Evolutionary conservation across 176 grass and related monocot genomes (phyloP).

Genomic region (Cymbopogon citratus): DNA sequence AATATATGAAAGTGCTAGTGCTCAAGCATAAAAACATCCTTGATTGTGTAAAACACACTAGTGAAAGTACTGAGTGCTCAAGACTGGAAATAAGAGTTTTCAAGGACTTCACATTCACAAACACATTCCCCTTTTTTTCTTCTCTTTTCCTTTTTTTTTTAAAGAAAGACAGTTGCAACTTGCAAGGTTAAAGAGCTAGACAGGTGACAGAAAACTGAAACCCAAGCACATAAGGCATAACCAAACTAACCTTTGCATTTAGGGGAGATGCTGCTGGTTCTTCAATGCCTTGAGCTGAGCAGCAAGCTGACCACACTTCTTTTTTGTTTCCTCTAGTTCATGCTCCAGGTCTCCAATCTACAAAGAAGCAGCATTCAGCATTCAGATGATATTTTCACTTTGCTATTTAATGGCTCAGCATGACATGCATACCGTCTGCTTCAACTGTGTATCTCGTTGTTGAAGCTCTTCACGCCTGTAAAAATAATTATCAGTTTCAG

Average conservation of each 20-base stretch:
- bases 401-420: not conserved
- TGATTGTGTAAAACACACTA: too few species aligned
- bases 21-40: too few species aligned
- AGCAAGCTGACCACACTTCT: constrained; percentile 47
- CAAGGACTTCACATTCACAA: not conserved
- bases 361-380: constrained; percentile 9
- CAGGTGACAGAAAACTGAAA: not conserved
- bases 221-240: not conserved
- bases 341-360: constrained; percentile 70
- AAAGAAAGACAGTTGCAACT: not conserved
- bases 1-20: too few species aligned
- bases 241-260: constrained; percentile 39
- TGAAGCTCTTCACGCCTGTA: constrained; percentile 75
- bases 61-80: not conserved
- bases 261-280: constrained; percentile 26
- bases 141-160: not conserved
- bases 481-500: constrained; percentile 27
- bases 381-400: not conserved
- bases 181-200: not conserved
- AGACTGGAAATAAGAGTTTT: not conserved
- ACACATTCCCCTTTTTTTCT: not conserved
- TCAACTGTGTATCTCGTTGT: constrained; percentile 55
- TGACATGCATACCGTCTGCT: constrained; percentile 54
- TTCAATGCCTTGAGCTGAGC: constrained; percentile 35
- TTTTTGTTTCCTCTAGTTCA: constrained; percentile 74